Evolutionary conservation across 805 yeast species (phyloP).

Genomic region (Saturnispora besseyi): DNA sequence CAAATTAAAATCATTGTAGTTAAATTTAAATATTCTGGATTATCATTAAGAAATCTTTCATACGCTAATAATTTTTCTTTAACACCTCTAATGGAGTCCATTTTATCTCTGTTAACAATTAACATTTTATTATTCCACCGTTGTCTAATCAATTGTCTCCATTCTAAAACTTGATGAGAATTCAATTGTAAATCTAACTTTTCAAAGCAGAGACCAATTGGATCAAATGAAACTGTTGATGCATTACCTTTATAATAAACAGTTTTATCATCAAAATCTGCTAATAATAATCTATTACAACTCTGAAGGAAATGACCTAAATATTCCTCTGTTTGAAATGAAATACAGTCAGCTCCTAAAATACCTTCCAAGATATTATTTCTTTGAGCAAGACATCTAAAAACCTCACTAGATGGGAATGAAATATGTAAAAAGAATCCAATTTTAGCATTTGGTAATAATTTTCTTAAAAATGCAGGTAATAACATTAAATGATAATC

Average conservation of each 20-base stretch:
- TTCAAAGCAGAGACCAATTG: slow-evolving; percentile 73
- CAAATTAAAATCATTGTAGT: slow-evolving; percentile 81
- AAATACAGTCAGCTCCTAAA: slow-evolving; percentile 79
- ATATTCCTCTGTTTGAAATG: slow-evolving; percentile 89
- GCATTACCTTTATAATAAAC: slow-evolving; percentile 52
- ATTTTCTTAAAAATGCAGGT: slow-evolving; percentile 71
- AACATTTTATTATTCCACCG: slow-evolving; percentile 68
- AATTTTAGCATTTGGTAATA: slow-evolving; percentile 73
- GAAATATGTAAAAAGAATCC: slow-evolving; percentile 91
- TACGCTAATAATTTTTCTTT: slow-evolving; percentile 82
- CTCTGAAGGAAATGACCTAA: slow-evolving; percentile 92
- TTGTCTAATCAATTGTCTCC: slow-evolving; percentile 64
- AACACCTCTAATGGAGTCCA: slow-evolving; percentile 81
- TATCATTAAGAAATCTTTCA: slow-evolving; percentile 60
- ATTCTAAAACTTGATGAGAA: slow-evolving; percentile 42
- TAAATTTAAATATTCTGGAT: slow-evolving; percentile 61
- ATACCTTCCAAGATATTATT: slow-evolving; percentile 68
- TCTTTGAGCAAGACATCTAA: slow-evolving; percentile 87
- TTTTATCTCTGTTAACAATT: slow-evolving; percentile 81
- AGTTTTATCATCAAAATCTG: slow-evolving; percentile 63
- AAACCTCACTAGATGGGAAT: slow-evolving; percentile 92
- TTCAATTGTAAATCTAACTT: slow-evolving; percentile 39
- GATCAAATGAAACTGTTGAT: slow-evolving; percentile 47
- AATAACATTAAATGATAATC: slow-evolving; percentile 87
- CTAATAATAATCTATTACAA: slow-evolving; percentile 70